Base-by-base conservation (phyloP, 2,329 filamentous ascomycete species). In the Pseudogymnoascus sp. region DNA sequence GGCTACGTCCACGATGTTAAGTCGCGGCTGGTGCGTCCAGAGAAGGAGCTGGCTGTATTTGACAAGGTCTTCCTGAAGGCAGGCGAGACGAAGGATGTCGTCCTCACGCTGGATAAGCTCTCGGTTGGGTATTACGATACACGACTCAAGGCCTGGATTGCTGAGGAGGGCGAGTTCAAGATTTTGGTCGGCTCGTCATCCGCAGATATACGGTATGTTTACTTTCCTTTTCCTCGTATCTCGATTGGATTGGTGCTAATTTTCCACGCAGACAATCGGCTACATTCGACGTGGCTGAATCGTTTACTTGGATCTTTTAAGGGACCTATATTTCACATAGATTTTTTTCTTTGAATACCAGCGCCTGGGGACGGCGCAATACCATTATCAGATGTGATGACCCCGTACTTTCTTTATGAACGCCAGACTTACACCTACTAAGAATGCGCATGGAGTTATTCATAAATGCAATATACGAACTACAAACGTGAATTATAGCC, bases 41-140 rank as follows among this genome's bases (percentile, higher is more conserved):
- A 85, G 67, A 90, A 90, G 74, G 88, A 91, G 73, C 77, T 91
- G 1, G 85, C 86, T 35, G 87, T 85, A 0, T 91, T 90, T 69
- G 81, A 82, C 63, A 90, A 89, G 73, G 80, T 88, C 0, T 78
- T 75, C 59, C 73, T 90, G 2, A 77, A 82, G 49, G 76, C 80
- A 1, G 85, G 83, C 3, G 80, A 79, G 67, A 75, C 74, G 4
- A 72, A 77, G 67, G 69, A 65, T 11, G 78, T 77, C 0, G 71
- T 72, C 21, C 68, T 82, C 40, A 71, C 66, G 23, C 68, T 81
- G 4, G 75, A 81, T 65, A 80, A 78, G 68, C 77, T 81, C 63
- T 77, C 78, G 2, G 75, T 80, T 8, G 79, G 79, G 3, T 89
- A 89, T 73, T 89, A 86, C 66, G 85, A 89, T 65, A 83, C 82